Evolutionary conservation across 805 yeast species (phyloP), one percentile per base, ranked within the genome.

Genomic region (Wickerhamomyces tratensis): DNA sequence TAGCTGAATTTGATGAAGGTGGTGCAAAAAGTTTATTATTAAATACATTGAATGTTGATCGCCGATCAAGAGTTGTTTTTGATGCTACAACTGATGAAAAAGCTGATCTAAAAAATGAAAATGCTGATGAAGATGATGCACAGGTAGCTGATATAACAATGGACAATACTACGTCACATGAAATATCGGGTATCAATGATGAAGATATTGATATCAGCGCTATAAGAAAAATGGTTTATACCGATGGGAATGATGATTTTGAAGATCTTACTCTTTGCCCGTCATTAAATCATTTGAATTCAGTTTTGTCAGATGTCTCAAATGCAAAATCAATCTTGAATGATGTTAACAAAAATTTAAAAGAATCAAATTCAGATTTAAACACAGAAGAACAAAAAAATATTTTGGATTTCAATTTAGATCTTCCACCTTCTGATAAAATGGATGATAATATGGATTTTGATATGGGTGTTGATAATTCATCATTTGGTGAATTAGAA

Each of bases 1-100:
- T 83, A 40, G 77, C 87, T 0, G 89, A 82, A 41, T 83, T 83
- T 51, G 93, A 84, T 57, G 91, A 83, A 62, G 89, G 89, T 35
- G 91, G 93, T 4, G 81, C 91, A 7, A 83, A 80, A 53, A 76
- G 85, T 45, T 63, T 84, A 40, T 59, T 83, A 37, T 56, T 81
- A 47, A 83, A 83, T 47, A 75, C 85, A 0, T 67, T 83, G 38
- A 68, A 69, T 46, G 65, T 78, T 13, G 81, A 82, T 50, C 43
- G 57, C 1, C 52, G 69, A 1, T 76, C 78, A 0, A 61, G 82
- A 50, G 78, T 83, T 4, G 75, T 81, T 2, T 82, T 83, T 53
- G 91, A 80, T 53, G 86, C 86, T 27, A 65, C 65, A 7, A 56
- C 61, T 9, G 46, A 40, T 8, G 49, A 46, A 8, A 12, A 11